Evolutionary conservation across 345 rosid species (phyloP).

Genomic region (Melaleuca quinquenervia): DNA sequence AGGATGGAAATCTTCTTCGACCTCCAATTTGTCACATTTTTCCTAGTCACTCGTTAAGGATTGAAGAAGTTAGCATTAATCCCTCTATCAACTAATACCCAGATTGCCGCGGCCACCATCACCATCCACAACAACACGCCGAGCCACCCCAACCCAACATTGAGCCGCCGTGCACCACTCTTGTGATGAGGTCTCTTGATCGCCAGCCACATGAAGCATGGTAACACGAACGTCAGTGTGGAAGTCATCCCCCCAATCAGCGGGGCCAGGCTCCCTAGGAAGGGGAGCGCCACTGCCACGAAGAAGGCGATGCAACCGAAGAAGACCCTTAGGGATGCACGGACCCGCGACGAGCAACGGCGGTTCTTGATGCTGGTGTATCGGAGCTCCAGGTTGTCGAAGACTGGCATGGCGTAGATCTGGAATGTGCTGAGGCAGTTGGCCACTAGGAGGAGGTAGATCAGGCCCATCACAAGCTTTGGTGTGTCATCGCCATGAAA

Average conservation of each 20-base stretch:
- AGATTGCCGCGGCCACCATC: conserved; percentile 8
- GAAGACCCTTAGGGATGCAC: conserved; percentile 4
- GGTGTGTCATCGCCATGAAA: conserved; percentile 14
- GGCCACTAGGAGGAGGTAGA: conserved; percentile 11
- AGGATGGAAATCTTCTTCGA: background rate
- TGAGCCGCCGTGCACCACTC: conserved; percentile 15
- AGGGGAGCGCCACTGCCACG: conserved; percentile 19
- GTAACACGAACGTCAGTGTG: conserved; percentile 20
- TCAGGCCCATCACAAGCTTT: conserved; percentile 6
- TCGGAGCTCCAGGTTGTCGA: conserved; percentile 35
- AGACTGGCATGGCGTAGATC: conserved; percentile 47
- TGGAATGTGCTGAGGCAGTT: conserved; percentile 31
- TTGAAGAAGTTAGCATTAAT: conserved; percentile 12
- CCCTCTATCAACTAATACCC: conserved; percentile 13
- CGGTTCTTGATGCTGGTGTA: conserved; percentile 6
- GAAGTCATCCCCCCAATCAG: conserved; percentile 19
- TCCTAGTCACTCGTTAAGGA: background rate
- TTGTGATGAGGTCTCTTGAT: conserved; percentile 15
- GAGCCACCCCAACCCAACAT: conserved; percentile 15
- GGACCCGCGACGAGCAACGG: conserved; percentile 18
- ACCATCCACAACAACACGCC: conserved; percentile 9
- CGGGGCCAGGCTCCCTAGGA: conserved; percentile 11
- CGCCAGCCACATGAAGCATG: conserved; percentile 27
- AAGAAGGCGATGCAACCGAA: conserved; percentile 18
- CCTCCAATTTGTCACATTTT: too few relatives aligned